Evolutionary conservation across 768 basidiomycete genomes (phyloP), one percentile per base, ranked within the genome.

Genomic region (Krasilnikovozyma curviuscula): DNA sequence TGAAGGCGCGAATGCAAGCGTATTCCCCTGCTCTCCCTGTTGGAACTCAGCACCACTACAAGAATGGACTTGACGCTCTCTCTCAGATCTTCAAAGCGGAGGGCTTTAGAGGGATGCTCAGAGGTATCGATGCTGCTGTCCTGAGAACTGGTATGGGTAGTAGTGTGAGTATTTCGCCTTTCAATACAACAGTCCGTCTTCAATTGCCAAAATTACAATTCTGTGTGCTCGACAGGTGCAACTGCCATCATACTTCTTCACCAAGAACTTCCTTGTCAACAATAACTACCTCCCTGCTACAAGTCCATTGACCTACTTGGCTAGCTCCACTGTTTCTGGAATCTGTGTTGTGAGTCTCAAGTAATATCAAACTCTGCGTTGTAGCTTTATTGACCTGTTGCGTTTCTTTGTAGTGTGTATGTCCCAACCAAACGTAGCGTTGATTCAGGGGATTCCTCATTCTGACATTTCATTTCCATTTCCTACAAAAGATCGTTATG

Each of bases 1-100:
- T 98, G 61, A 98, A 98, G 67, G 93, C 93, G 5, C 76, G 93
- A 38, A 95, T 98, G 81, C 93, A 98, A 79, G 93, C 93, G 25
- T 98, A 86, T 66, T 97, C 89, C 0, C 88, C 91, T 7, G 76
- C 78, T 33, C 71, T 95, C 10, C 91, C 93, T 7, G 84, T 98
- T 45, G 93, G 93, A 49, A 73, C 86, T 8, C 93, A 98, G 59
- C 91, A 88, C 63, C 62, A 83, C 57, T 98, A 98, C 68, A 83
- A 79, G 56, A 79, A 65, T 56, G 80, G 83, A 1, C 75, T 80
- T 46, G 70, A 91, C 58, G 93, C 88, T 1, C 66, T 98, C 16
- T 63, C 70, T 0, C 81, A 76, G 0, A 88, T 98, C 55, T 79
- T 78, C 60, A 69, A 70, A 46, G 71, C 77, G 2, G 91, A 97